Evolutionary conservation across 768 basidiomycete genomes (phyloP), one percentile per base, ranked within the genome.

Genomic region (Hericium alpestre): DNA sequence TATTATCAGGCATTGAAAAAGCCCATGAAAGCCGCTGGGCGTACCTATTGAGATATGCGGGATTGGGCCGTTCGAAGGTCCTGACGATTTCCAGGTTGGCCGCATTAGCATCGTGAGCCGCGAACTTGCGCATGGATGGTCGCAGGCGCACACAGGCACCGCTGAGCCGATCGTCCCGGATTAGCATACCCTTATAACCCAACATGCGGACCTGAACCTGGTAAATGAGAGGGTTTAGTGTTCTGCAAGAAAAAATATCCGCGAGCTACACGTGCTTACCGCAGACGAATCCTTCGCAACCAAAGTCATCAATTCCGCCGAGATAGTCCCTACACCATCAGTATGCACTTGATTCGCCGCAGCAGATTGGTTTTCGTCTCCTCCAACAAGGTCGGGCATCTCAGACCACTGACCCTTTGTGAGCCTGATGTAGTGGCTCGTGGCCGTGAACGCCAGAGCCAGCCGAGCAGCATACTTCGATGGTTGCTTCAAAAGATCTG

Each of bases 381-480:
- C 23, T 23, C 2, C 23, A 25, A 25, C 74, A 11, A 90, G 70
- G 65, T 91, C 90, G 0, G 67, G 65, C n/a, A 50, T 25, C 55
- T 76, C 71, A 52, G 81, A 76, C 82, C 90, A 90, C 62, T 92
- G 75, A 48, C 74, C 60, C 2, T 67, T 68, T 6, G 60, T 57
- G 52, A 92, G 81, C 18, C 65, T 67, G 20, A 90, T 81, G 1
- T 86, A 86, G 0, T 83, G 79, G 59, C 88, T 83, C 1, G 91
- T 93, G 1, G 86, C 84, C 0, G 87, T 88, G 64, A 93, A 91
- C 0, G 87, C 87, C 70, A 90, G 90, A 5, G 87, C 84, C 57
- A 93, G 72, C 18, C 91, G 80, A 13, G 91, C 91, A 6, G 89
- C 91, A 63, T 81, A 88, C 68, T 87, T 88, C 6, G 91, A 90